Evolutionary conservation across 345 rosid genomes (phyloP), one percentile per base, ranked within the genome.

Genomic region (Abelmoschus esculentus): DNA sequence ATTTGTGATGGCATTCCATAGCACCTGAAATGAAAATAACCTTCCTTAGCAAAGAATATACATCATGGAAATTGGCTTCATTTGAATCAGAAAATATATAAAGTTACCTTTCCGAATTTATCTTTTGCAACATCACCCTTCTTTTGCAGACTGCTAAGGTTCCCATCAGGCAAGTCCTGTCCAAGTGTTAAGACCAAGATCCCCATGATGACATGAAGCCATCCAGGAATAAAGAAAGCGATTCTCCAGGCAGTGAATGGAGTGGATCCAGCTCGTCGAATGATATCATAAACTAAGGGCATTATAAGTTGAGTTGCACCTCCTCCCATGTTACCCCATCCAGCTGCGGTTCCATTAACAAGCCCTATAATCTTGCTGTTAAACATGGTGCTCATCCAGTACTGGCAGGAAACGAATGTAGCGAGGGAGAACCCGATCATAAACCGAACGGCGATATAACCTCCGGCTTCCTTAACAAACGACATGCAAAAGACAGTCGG

Each of bases 171-270:
- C 83, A 92, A 79, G 60, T 92, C 98, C 77, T 92, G 96, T 57
- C 98, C 98, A 5, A 92, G 70, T n/a, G 84, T 87, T 67, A 90
- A 65, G 58, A 92, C 92, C 83, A 88, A 31, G 60, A 90, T 77
- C 13, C 92, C 98, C 90, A 80, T 85, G 69, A 92, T 80, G 1
- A 88, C 72, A 72, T 92, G 83, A 75, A 87, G 79, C 70, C 83
- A 83, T 1, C 98, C 98, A 0, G 96, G 96, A 44, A 90, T 17
- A 69, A 90, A 92, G 72, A 92, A 92, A 38, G 96, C 86, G 13
- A 90, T 88, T 79, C 98, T 86, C 96, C 98, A 92, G 13, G 98
- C 92, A 2, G 89, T 84, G 81, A 88, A 92, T 2, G 98, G 88
- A 13, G 64, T 60, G 7, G 64, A 34, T 31, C 64, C 64, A 15